Percentiles rank a stretch among this genome's conserved stretches.
These are phyloP conservation scores for Epichloe uncinata DNA, from an alignment of 2,329 filamentous ascomycete genomes.

Conservation along the genomic window DNA sequence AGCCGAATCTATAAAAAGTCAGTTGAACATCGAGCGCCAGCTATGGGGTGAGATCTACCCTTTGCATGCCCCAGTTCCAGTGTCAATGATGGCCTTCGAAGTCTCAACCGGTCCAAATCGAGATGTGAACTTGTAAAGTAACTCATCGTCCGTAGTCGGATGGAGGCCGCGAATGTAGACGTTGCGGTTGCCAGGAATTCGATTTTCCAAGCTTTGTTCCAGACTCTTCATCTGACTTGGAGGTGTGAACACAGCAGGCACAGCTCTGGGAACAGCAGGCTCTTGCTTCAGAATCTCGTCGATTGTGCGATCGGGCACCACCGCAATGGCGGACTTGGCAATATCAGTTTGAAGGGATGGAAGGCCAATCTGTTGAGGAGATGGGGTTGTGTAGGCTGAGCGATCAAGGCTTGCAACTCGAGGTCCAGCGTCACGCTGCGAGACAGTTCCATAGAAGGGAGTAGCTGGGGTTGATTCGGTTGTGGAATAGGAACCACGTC, in stretches of 20 bases:
- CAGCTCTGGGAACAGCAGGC: constrained; percentile 75
- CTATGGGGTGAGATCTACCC: constrained; percentile 45
- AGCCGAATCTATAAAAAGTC: constrained; percentile 62
- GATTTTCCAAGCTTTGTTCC: constrained; percentile 88
- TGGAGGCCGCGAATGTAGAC: constrained; percentile 96
- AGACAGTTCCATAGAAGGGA: constrained; percentile 46
- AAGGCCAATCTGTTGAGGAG: constrained; percentile 45
- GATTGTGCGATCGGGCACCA: constrained; percentile 36
- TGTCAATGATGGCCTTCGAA: constrained; percentile 97
- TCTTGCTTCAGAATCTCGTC: constrained; percentile 58
- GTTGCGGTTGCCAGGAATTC: constrained; percentile 83
- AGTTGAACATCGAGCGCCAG: constrained; percentile 1
- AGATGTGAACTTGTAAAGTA: constrained; percentile 66
- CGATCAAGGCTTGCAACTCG: constrained; percentile 47
- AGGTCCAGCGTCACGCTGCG: constrained; percentile 45
- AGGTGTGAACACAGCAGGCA: constrained; percentile 78
- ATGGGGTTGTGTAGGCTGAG: constrained; percentile 53
- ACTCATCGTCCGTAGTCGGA: constrained; percentile 87
- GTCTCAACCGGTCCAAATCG: constrained; percentile 92
- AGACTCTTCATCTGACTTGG: constrained; percentile 78
- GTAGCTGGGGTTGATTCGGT: constrained; percentile 54
- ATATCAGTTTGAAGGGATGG: constrained; percentile 25
- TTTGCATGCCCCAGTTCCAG: constrained; percentile 86
- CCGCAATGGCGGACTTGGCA: constrained; percentile 27
- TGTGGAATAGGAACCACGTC: constrained; percentile 54